Evolutionary conservation across 179 eudicot species (phyloP).

Genomic region (Corrigiola litoralis): DNA sequence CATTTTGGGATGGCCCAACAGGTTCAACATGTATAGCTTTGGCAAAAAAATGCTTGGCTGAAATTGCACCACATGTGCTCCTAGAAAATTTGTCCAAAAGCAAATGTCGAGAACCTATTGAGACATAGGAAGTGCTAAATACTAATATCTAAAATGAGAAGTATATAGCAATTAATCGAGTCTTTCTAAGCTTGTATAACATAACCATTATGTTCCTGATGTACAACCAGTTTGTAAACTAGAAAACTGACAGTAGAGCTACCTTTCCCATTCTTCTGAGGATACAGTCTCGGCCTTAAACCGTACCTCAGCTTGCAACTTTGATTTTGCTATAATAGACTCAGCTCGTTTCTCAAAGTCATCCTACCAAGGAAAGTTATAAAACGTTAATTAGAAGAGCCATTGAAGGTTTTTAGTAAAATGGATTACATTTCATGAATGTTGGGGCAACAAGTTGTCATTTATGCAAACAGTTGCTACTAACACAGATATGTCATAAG

Average conservation of each 20-base stretch:
- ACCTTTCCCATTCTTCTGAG: conserved; percentile 98
- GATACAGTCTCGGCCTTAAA: conserved; percentile 91
- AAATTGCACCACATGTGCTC: too few relatives aligned
- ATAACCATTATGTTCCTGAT: neutral
- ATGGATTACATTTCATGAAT: neutral
- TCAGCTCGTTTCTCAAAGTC: conserved; percentile 89
- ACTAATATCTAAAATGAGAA: too few relatives aligned
- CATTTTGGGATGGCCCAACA: too few relatives aligned
- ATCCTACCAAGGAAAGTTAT: conserved; percentile 49
- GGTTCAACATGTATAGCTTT: too few relatives aligned
- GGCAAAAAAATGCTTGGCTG: too few relatives aligned
- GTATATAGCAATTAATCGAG: too few relatives aligned
- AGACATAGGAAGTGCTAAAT: too few relatives aligned
- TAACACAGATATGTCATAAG: too few relatives aligned
- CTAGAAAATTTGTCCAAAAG: too few relatives aligned
- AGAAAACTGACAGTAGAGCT: conserved; percentile 2
- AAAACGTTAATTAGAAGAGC: neutral
- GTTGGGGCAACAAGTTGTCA: too few relatives aligned
- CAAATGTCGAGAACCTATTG: too few relatives aligned
- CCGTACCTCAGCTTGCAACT: conserved; percentile 72
- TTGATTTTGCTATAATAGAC: conserved; percentile 74
- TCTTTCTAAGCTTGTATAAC: too few relatives aligned
- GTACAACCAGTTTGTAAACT: neutral
- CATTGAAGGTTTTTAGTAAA: neutral
- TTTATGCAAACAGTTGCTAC: neutral